A percentile compares a stretch with the other conserved stretches of the same genome.
phyloP scores from a whole-genome alignment of 495 filamentous ascomycete genomes.

The Aspergillus saccharolyticus region DNA sequence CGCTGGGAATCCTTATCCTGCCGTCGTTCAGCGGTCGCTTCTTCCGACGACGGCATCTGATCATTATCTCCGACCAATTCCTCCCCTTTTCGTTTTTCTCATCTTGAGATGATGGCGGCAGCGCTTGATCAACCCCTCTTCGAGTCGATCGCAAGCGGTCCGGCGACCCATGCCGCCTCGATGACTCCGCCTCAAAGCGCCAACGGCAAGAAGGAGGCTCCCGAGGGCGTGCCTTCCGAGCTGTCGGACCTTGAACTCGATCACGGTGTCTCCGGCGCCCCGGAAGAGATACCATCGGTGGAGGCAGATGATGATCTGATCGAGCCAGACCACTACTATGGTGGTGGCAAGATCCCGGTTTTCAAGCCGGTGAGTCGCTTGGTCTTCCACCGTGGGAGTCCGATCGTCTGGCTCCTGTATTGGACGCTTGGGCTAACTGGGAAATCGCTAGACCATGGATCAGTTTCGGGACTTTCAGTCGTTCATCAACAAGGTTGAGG shows the following conservation, averaged over 20 bases:
- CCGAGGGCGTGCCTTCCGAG: slow-evolving; percentile 41
- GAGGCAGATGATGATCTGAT: slow-evolving; percentile 62
- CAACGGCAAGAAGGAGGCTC: slow-evolving; percentile 40
- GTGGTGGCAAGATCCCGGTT: slow-evolving; percentile 79
- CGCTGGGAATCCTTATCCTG: slow-evolving; percentile 40
- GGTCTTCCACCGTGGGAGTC: not conserved
- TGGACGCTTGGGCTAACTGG: slow-evolving; percentile 15
- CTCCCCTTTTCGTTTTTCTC: slow-evolving; percentile 11
- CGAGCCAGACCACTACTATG: slow-evolving; percentile 81
- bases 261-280: slow-evolving; percentile 23
- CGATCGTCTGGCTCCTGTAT: not conserved
- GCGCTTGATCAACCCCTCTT: slow-evolving; percentile 29
- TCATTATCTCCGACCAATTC: slow-evolving; percentile 10
- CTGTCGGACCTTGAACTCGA: slow-evolving; percentile 46
- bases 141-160: slow-evolving; percentile 23
- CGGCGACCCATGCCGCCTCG: slow-evolving; percentile 32
- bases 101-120: slow-evolving; percentile 32
- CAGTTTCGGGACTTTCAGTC: slow-evolving; percentile 89
- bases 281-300: slow-evolving; percentile 23
- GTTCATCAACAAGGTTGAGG: slow-evolving; percentile 83
- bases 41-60: slow-evolving; percentile 39
- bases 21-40: slow-evolving; percentile 50
- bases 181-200: slow-evolving; percentile 45
- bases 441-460: slow-evolving; percentile 61
- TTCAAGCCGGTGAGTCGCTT: slow-evolving; percentile 73